Evolutionary conservation across 352 stramenopile species (phyloP), one percentile per base, ranked within the genome.

Genomic region (Pythium aquatile): DNA sequence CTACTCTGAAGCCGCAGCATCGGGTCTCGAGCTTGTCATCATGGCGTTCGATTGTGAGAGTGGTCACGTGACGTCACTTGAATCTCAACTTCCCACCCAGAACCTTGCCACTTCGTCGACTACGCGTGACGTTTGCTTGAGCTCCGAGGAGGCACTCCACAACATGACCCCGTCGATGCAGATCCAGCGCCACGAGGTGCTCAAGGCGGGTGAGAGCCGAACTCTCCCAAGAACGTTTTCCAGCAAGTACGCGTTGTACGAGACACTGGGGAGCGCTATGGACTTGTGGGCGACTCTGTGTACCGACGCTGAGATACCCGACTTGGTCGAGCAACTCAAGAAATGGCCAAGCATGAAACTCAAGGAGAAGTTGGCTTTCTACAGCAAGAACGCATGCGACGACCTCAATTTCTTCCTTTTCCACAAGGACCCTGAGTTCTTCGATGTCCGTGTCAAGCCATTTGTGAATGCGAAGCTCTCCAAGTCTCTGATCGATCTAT

Each of bases 331-430:
- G 29, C 17, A 69, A 13, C n/a, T 69, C 1, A 69, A 61, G n/a
- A 7, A 5, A 0, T 69, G 63, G 63, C 17, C 29, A 1, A 35
- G 5, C 2, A 48, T 65, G 63, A 61, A 20, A 13, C n/a, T n/a
- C 29, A 46, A 56, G 2, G 63, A 49, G 5, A 64, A 65, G n/a
- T 24, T 61, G 3, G 37, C 24, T 49, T 69, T 69, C 51, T 69
- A 65, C 32, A 26, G 37, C 1, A 55, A 53, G 32, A 69, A 69
- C 56, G 37, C 56, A 0, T 60, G 52, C 7, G 63, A 69, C 30
- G 63, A 69, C 30, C 40, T 69, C 30, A 69, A 69, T 37, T 57
- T 69, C n/a, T 69, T 63, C 48, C 14, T 69, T 26, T 69, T 33
- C 53, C 39, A n/a, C 8, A 69, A 69, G 40, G 63, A 69, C 33